Percentiles rank a stretch among this genome's conserved stretches.
These are phyloP conservation scores for Eragrostis nindensis DNA, from an alignment of 176 grass and related monocot genomes.

Conservation along the genomic window DNA sequence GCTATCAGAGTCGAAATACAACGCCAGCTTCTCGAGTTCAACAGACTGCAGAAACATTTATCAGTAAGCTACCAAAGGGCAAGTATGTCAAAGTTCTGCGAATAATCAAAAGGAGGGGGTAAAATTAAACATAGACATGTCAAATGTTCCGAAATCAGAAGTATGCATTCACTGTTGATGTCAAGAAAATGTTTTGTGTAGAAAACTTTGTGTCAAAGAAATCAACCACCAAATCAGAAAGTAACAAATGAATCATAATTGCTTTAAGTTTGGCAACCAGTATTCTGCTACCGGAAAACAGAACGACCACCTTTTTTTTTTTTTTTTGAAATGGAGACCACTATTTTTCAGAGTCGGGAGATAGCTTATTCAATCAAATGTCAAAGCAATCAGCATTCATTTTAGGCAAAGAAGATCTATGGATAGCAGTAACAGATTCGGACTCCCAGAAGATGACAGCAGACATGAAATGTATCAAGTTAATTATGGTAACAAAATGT, in stretches of 20 bases:
- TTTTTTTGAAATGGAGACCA: too few species aligned
- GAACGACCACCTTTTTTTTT: background rate
- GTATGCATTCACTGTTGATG: constrained; percentile 25
- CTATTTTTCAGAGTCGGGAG: background rate
- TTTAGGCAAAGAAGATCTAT: constrained; percentile 13
- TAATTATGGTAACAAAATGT: constrained; percentile 10
- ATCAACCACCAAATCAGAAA: constrained; percentile 18
- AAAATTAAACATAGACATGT: constrained; percentile 3
- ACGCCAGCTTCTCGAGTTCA: constrained; percentile 85
- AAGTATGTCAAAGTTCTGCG: constrained; percentile 21
- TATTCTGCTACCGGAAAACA: constrained; percentile 16
- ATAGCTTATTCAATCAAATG: constrained; percentile 4
- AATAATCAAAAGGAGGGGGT: background rate
- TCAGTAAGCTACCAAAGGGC: constrained; percentile 37
- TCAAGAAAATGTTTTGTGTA: constrained; percentile 15
- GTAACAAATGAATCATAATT: constrained; percentile 10
- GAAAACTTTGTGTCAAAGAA: constrained; percentile 32
- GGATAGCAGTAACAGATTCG: constrained; percentile 8
- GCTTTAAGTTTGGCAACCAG: constrained; percentile 22
- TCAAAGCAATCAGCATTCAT: background rate
- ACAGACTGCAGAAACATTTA: constrained; percentile 75
- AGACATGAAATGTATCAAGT: constrained; percentile 21
- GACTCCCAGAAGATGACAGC: constrained; percentile 26
- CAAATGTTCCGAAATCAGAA: constrained; percentile 13
- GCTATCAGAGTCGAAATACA: constrained; percentile 98